Evolutionary conservation across 2,329 filamentous ascomycete genomes (phyloP), one percentile per base, ranked within the genome.

Genomic region (Aspergillus texensis): DNA sequence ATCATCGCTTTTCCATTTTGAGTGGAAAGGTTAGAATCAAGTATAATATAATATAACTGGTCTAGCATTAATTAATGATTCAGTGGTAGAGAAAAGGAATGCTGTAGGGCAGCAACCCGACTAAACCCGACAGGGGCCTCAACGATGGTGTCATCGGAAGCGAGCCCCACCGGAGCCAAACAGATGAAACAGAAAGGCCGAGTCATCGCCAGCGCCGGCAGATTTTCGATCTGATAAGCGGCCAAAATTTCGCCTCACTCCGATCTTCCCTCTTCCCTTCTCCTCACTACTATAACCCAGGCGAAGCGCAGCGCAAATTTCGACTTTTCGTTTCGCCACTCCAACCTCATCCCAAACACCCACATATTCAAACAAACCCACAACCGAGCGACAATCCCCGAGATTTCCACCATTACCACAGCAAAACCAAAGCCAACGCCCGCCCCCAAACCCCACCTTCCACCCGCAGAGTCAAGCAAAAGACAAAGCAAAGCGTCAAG

Each of bases 181-280:
- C 21, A 48, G 26, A 28, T 28, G 26, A 28, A 28, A 28, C 26
- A 28, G 26, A 28, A 19, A 36, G n/a, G 6, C 26, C 26, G 12
- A 19, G 9, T 21, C 26, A 26, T 21, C 48, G 11, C 24, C 21
- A 11, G 30, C 28, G 39, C 39, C 39, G 16, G 39, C 39, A 19
- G 39, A 57, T 36, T 14, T 63, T 63, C 64, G 71, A 76, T 76
- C 74, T 73, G 74, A 75, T 75, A 75, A 75, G 70, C 72, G 53
- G 62, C 67, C 63, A 70, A 61, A 68, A 67, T 65, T 68, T 71
- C 67, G 59, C 66, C 67, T 64, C 63, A 64, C 54, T 52, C 59
- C 56, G 60, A 66, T 66, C 65, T 61, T 58, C 53, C 61, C 57
- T 45, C 62, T 58, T 60, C 34, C 57, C 57, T 28, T 53, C 57